These are phyloP conservation scores for Bipolaris gigantea DNA, from an alignment of 2,329 filamentous ascomycete species.

Conservation along the genomic window DNA sequence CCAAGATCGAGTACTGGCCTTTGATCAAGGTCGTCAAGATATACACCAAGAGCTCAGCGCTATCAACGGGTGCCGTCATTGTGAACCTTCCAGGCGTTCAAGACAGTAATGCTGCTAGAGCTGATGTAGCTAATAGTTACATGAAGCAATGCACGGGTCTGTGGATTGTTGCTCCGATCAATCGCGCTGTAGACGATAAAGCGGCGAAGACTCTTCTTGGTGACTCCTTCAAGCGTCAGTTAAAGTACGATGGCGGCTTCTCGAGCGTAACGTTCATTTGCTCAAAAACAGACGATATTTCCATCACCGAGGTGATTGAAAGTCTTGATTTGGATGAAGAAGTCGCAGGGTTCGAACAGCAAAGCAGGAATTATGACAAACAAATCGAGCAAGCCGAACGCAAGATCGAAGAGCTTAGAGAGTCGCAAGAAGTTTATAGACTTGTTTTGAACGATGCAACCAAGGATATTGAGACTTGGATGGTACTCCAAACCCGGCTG, in stretches of 20 bases:
- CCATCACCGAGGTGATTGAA: conserved; percentile 49
- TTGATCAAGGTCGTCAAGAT: conserved; percentile 59
- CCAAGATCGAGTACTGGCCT: conserved; percentile 51
- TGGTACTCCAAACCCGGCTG: conserved; percentile 44
- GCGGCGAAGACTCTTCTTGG: conserved; percentile 60
- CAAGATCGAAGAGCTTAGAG: conserved; percentile 32
- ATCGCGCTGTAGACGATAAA: conserved; percentile 62
- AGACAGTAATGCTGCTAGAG: conserved; percentile 62
- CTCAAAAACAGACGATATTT: conserved; percentile 65
- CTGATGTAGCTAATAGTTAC: conserved; percentile 60
- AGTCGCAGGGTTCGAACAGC: conserved; percentile 33
- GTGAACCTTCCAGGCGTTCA: conserved; percentile 63
- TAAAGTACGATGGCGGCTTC: conserved; percentile 61
- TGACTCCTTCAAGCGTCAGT: conserved; percentile 59
- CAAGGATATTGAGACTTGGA: conserved; percentile 52
- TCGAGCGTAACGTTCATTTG: conserved; percentile 63
- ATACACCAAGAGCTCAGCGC: conserved; percentile 53
- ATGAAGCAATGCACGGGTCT: conserved; percentile 62
- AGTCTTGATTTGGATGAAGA: conserved; percentile 43
- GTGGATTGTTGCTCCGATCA: conserved; percentile 66
- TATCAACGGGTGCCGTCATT: conserved; percentile 58
- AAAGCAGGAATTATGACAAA: conserved; percentile 19
- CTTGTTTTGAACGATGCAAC: conserved; percentile 43
- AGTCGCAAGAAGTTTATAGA: conserved; percentile 41
- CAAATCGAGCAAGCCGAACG: conserved; percentile 21